Percentiles rank a stretch among this genome's conserved stretches.
Evolutionary conservation across 78 protist species (phyloP).

Genomic region (Guillardia theta): DNA sequence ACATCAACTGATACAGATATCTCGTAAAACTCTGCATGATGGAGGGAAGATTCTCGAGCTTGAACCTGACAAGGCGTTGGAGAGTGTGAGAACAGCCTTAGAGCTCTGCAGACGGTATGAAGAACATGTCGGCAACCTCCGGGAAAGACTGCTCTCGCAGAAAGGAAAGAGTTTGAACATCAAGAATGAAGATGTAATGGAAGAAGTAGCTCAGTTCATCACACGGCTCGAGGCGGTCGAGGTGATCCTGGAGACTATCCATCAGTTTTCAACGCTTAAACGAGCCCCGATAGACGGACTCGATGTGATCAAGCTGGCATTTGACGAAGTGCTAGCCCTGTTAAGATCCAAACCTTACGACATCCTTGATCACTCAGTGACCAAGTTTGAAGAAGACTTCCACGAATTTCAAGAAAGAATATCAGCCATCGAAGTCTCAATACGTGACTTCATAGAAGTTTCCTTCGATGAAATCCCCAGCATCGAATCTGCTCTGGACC

Average conservation of each 20-base stretch:
- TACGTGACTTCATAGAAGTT: slow-evolving; percentile 30
- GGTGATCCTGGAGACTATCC: slow-evolving; percentile 58
- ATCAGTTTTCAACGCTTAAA: slow-evolving; percentile 51
- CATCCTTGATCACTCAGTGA: slow-evolving; percentile 28
- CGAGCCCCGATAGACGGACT: slow-evolving; percentile 6
- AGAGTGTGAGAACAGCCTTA: not conserved
- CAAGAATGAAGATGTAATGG: no score
- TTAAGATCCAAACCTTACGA: slow-evolving; percentile 46
- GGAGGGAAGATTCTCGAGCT: slow-evolving; percentile 34
- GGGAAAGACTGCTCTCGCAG: slow-evolving; percentile 42
- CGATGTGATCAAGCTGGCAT: not conserved
- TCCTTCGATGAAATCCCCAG: slow-evolving; percentile 30
- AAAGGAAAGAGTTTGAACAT: slow-evolving; percentile 61
- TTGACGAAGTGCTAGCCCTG: not conserved
- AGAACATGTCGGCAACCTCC: not conserved
- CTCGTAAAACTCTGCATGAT: not conserved
- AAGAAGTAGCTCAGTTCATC: no score
- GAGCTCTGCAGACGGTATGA: slow-evolving; percentile 51
- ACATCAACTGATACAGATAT: slow-evolving; percentile 50
- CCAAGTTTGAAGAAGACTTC: slow-evolving; percentile 67
- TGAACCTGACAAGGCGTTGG: not conserved
- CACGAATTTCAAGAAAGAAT: slow-evolving; percentile 46
- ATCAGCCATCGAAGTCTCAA: not conserved
- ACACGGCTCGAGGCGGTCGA: slow-evolving; percentile 51
- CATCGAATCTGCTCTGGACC: slow-evolving; percentile 36